Evolutionary conservation across 2,329 filamentous ascomycete species (phyloP).

Genomic region (Penicillium sp.): DNA sequence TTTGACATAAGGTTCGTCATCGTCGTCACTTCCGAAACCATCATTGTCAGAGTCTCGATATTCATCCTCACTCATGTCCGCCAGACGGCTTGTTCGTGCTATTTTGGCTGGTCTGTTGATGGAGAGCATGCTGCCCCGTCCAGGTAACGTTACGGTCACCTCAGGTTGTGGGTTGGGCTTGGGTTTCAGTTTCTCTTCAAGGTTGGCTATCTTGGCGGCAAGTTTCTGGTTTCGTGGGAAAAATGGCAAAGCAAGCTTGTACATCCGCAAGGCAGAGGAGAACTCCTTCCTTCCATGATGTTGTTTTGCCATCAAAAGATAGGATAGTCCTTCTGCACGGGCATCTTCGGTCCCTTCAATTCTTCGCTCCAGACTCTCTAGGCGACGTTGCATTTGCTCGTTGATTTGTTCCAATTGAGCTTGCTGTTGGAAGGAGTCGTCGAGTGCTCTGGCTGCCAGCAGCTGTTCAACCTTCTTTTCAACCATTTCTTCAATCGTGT

Average conservation of each 20-base stretch:
- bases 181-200: slow-evolving; percentile 49
- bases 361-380: slow-evolving; percentile 82
- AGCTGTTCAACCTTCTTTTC: slow-evolving; percentile 89
- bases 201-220: slow-evolving; percentile 50
- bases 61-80: slow-evolving; percentile 30
- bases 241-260: slow-evolving; percentile 75
- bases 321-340: slow-evolving; percentile 76
- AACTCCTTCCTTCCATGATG: slow-evolving; percentile 82
- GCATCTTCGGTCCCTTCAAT: slow-evolving; percentile 73
- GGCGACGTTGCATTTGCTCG: slow-evolving; percentile 72
- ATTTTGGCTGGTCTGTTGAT: slow-evolving; percentile 25
- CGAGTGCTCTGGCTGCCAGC: slow-evolving; percentile 67
- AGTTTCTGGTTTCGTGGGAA: slow-evolving; percentile 83
- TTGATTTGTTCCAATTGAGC: slow-evolving; percentile 55
- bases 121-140: slow-evolving; percentile 31
- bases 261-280: slow-evolving; percentile 73
- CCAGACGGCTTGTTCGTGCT: slow-evolving; percentile 25
- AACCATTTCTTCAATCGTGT: slow-evolving; percentile 84
- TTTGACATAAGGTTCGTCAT: slow-evolving; percentile 28
- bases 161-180: slow-evolving; percentile 18
- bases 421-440: slow-evolving; percentile 48
- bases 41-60: slow-evolving; percentile 23
- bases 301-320: slow-evolving; percentile 85
- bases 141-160: slow-evolving; percentile 18
- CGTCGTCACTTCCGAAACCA: slow-evolving; percentile 18